Evolutionary conservation across 768 basidiomycete species (phyloP).

Genomic region (Solioccasus polychromus): DNA sequence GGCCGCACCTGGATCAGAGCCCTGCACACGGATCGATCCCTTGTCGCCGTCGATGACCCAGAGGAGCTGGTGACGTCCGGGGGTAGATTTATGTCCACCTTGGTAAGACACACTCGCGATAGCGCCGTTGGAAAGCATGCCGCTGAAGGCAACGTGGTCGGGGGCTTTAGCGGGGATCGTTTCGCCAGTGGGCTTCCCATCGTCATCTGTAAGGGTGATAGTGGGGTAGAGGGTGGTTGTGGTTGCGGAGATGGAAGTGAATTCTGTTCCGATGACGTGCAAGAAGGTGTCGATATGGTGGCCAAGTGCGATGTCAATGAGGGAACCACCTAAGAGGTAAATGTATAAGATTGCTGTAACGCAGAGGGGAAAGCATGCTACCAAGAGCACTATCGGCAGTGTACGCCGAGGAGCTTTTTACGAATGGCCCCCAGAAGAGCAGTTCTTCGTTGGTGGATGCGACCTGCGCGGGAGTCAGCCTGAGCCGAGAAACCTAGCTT

Average conservation of each 20-base stretch:
- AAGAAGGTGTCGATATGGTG: conserved; percentile 6
- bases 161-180: conserved; percentile 1
- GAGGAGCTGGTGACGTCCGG: conserved; percentile 7
- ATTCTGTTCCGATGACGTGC: conserved; percentile 5
- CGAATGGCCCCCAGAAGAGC: conserved; percentile 1
- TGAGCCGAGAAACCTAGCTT: background rate
- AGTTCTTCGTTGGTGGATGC: background rate
- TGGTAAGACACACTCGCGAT: conserved; percentile 1
- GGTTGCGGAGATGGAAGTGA: conserved; percentile 2
- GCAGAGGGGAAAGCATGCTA: background rate
- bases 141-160: conserved; percentile 5
- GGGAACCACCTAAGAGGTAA: background rate
- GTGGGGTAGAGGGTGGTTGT: conserved; percentile 5
- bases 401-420: background rate
- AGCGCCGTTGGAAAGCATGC: conserved; percentile 7
- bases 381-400: background rate
- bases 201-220: conserved; percentile 1
- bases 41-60: conserved; percentile 11
- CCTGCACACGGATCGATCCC: conserved; percentile 9
- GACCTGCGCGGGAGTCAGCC: background rate
- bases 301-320: conserved; percentile 3
- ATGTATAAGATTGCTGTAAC: background rate
- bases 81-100: conserved; percentile 7
- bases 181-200: conserved; percentile 7
- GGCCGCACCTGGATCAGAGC: background rate